phyloP scores from a whole-genome alignment of 345 rosid species.

The Dimocarpus longan region DNA sequence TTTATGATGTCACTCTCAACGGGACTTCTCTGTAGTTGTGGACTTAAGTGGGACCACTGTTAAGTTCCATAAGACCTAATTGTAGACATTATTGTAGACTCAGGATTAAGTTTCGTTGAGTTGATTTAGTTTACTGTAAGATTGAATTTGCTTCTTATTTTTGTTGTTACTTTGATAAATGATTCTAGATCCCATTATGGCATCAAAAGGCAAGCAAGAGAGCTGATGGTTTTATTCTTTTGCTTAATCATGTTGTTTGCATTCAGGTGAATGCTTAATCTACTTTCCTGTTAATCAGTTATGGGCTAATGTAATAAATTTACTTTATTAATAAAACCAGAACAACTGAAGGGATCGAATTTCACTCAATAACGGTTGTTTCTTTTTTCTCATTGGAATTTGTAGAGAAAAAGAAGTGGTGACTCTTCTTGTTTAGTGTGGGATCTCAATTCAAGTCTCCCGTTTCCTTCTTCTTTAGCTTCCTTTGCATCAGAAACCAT shows the following conservation, averaged over 20 bases:
- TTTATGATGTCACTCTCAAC: no score
- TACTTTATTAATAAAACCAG: background rate
- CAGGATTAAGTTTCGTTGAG: no score
- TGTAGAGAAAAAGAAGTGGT: conserved; percentile 43
- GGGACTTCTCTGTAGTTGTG: no score
- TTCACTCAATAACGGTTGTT: conserved; percentile 4
- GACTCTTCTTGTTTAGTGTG: conserved; percentile 56
- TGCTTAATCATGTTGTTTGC: conserved; percentile 91
- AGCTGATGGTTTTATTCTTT: conserved; percentile 76
- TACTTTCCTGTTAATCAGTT: background rate
- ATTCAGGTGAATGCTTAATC: conserved; percentile 55
- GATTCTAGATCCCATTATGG: conserved; percentile 82
- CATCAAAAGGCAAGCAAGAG: conserved; percentile 86
- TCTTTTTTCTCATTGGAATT: background rate
- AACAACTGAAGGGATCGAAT: background rate
- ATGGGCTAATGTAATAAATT: no score
- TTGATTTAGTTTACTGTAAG: background rate
- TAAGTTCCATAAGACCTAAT: no score
- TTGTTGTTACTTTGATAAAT: conserved; percentile 11
- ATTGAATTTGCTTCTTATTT: background rate
- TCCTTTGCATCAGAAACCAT: conserved; percentile 63
- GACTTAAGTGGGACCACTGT: no score
- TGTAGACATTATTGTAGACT: no score
- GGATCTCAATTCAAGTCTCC: conserved; percentile 87
- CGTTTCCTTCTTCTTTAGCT: conserved; percentile 75